These are phyloP conservation scores for Chrysoporthe puriensis DNA, from an alignment of 2,329 filamentous ascomycete species.

Conservation along the genomic window DNA sequence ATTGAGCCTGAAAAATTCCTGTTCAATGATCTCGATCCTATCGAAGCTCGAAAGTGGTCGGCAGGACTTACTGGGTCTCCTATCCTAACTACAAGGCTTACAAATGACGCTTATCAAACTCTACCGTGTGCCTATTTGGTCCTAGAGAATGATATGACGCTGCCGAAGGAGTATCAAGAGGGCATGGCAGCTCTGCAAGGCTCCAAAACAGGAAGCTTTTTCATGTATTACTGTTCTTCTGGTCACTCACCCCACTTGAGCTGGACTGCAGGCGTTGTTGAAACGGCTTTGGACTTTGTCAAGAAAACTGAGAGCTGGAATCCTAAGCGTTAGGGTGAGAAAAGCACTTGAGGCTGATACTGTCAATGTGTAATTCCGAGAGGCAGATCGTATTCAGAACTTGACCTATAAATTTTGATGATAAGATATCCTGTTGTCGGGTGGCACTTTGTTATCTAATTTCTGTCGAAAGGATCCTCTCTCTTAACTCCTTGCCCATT, in stretches of 20 bases:
- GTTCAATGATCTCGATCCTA: conserved; percentile 36
- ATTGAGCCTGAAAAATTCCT: conserved; percentile 34
- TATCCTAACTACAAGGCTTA: conserved; percentile 34
- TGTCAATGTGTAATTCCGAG: no score
- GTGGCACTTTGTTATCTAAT: no score
- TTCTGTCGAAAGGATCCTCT: no score
- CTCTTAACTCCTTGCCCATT: no score
- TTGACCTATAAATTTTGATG: no score
- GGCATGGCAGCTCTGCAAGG: conserved; percentile 36
- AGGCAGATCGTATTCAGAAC: no score
- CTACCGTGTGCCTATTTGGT: conserved; percentile 41
- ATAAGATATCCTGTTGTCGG: no score
- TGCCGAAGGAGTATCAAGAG: conserved; percentile 40
- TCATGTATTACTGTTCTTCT: conserved; percentile 33
- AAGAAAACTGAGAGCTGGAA: no score
- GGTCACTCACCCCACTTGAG: conserved; percentile 40
- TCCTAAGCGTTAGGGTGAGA: no score
- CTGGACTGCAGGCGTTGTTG: conserved; percentile 36
- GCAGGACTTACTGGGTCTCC: conserved; percentile 29
- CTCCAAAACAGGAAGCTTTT: conserved; percentile 34
- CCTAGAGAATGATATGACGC: conserved; percentile 35
- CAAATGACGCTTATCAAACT: conserved; percentile 37
- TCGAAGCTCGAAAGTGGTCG: conserved; percentile 27
- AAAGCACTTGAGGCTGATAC: no score
- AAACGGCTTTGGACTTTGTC: conserved; percentile 34